These are phyloP conservation scores for Endocladia muricata DNA, from an alignment of 31 red algal genomes.

Conservation along the genomic window DNA sequence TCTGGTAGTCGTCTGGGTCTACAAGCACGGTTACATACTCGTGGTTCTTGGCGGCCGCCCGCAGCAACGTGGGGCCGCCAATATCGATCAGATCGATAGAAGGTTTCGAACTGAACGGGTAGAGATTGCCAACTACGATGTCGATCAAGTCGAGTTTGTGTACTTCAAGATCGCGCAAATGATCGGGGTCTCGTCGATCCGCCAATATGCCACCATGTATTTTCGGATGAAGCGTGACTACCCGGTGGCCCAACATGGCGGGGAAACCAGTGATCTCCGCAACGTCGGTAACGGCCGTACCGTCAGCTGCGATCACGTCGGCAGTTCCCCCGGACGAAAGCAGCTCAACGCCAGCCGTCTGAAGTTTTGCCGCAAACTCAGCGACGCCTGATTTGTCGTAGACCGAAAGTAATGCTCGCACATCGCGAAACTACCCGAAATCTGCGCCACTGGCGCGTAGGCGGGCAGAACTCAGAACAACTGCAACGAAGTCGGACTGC, in stretches of 20 bases:
- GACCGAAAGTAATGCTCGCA: constrained; percentile 89
- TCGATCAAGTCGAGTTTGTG: constrained; percentile 82
- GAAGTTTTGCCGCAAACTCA: constrained; percentile 66
- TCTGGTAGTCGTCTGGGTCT: constrained; percentile 80
- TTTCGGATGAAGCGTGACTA: constrained; percentile 92
- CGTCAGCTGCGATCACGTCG: constrained; percentile 43
- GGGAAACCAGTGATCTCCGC: constrained; percentile 90
- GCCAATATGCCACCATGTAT: constrained; percentile 89
- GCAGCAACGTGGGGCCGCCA: constrained; percentile 92
- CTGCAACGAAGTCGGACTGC: no score
- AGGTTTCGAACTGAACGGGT: constrained; percentile 89
- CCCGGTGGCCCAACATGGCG: constrained; percentile 83
- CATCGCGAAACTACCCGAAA: no score
- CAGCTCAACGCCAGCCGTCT: constrained; percentile 79
- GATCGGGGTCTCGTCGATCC: constrained; percentile 53
- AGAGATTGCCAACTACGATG: constrained; percentile 93
- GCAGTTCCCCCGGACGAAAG: constrained; percentile 92
- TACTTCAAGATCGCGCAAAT: constrained; percentile 47
- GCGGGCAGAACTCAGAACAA: no score
- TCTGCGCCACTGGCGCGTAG: no score
- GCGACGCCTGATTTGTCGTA: constrained; percentile 86
- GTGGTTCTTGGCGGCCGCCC: constrained; percentile 93
- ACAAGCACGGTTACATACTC: constrained; percentile 85
- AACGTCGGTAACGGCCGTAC: constrained; percentile 77
- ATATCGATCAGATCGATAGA: constrained; percentile 94